These are phyloP conservation scores for Globomyces pollinis-pini DNA, from an alignment of 192 early-diverging fungal genomes.

Conservation along the genomic window DNA sequence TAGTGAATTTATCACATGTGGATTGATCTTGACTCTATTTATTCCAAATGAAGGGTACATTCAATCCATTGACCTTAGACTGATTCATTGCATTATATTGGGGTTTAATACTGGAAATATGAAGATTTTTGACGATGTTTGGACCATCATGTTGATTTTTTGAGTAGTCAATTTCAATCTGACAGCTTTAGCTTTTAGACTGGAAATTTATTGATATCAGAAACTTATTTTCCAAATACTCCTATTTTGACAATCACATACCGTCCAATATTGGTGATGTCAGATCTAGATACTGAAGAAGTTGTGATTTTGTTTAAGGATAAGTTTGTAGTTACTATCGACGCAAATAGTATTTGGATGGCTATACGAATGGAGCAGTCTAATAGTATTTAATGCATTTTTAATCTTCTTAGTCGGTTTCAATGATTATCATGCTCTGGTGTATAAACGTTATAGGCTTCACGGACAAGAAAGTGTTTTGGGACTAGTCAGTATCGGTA, in stretches of 20 bases:
- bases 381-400: conserved; percentile 8
- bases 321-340: conserved; percentile 19
- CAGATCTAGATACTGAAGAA: conserved; percentile 20
- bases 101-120: neutral
- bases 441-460: conserved; percentile 27
- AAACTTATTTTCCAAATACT: neutral
- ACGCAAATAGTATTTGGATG: conserved; percentile 33
- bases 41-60: too few species aligned
- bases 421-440: conserved; percentile 17
- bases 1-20: too few species aligned
- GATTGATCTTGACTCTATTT: too few species aligned
- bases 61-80: neutral
- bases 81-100: neutral
- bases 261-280: neutral
- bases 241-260: neutral
- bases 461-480: conserved; percentile 16
- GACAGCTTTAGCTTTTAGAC: too few species aligned
- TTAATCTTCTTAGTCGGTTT: conserved; percentile 4
- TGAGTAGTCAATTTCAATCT: too few species aligned
- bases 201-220: neutral
- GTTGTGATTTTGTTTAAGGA: conserved; percentile 18
- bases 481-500: conserved; percentile 11
- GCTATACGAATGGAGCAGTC: conserved; percentile 17
- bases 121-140: neutral
- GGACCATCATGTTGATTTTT: too few species aligned